Evolutionary conservation across 768 basidiomycete species (phyloP).

Genomic region (Pleurotus tuoliensis): DNA sequence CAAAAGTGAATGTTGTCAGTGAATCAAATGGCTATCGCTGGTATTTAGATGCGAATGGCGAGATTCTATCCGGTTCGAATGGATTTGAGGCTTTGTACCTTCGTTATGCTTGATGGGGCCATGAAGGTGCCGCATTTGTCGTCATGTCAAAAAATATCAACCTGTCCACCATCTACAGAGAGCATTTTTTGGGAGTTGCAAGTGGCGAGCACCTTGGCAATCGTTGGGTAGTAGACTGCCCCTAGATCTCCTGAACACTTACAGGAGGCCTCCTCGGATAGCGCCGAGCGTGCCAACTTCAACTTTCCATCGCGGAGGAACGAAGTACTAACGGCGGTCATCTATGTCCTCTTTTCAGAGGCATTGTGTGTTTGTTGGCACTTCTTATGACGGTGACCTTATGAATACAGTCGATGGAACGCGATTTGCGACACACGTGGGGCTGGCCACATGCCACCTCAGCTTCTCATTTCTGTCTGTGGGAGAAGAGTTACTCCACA

Average conservation of each 20-base stretch:
- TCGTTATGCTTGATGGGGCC: background rate
- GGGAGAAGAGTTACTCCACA: background rate
- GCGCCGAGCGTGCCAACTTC: no score
- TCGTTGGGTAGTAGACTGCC: no score
- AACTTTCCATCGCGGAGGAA: no score
- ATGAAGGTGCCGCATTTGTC: background rate
- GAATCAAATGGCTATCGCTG: background rate
- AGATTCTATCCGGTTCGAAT: background rate
- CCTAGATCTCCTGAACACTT: no score
- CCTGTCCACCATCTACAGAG: no score
- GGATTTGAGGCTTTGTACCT: background rate
- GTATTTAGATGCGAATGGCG: slow-evolving; percentile 4
- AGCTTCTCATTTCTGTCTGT: slow-evolving; percentile 1
- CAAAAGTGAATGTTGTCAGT: background rate
- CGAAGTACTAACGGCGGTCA: no score
- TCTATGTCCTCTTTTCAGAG: no score
- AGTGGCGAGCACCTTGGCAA: no score
- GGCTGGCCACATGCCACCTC: background rate
- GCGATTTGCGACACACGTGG: background rate
- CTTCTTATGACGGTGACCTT: background rate
- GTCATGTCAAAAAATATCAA: no score
- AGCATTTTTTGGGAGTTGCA: no score
- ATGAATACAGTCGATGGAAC: background rate
- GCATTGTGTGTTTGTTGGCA: background rate
- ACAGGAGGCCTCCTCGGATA: no score